A percentile compares a stretch with the other conserved stretches of the same genome.
Conservation (phyloP, 148 eudicot genomes). For the Vaccinium corymbosum region DNA sequence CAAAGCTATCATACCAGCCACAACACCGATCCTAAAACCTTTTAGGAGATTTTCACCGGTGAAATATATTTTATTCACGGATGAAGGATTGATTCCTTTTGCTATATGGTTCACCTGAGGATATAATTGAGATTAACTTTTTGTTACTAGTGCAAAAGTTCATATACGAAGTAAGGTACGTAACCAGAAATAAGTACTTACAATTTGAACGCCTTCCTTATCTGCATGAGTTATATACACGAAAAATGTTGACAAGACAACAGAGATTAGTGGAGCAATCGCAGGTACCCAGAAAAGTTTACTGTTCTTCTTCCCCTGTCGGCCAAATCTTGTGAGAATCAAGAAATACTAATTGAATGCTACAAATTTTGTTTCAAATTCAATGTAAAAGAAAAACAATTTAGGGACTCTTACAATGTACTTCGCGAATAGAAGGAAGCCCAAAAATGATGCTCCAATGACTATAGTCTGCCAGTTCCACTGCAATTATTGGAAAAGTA, state of each 20-base stretch:
- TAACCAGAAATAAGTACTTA: slow-evolving; percentile 14
- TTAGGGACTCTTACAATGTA: slow-evolving; percentile 41
- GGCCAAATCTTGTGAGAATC: slow-evolving; percentile 11
- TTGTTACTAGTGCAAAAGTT: background rate
- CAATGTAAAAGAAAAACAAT: background rate
- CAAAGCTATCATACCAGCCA: slow-evolving; percentile 45
- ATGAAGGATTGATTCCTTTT: slow-evolving; percentile 60
- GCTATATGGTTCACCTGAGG: slow-evolving; percentile 52
- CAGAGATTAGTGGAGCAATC: slow-evolving; percentile 50
- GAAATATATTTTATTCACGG: slow-evolving; percentile 43
- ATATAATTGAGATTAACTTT: background rate
- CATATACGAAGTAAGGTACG: background rate
- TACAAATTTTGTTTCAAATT: background rate
- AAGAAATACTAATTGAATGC: background rate
- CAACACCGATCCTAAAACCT: slow-evolving; percentile 37
- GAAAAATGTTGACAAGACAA: slow-evolving; percentile 47
- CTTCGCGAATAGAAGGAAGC: slow-evolving; percentile 36
- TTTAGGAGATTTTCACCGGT: slow-evolving; percentile 33
- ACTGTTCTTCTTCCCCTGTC: slow-evolving; percentile 59
- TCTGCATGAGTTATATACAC: slow-evolving; percentile 63
- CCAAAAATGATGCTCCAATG: slow-evolving; percentile 29
- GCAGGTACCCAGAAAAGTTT: slow-evolving; percentile 65
- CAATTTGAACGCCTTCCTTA: slow-evolving; percentile 52
- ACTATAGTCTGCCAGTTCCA: slow-evolving; percentile 49
- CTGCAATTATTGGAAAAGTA: slow-evolving; percentile 23